Evolutionary conservation across 2,329 filamentous ascomycete genomes (phyloP), one percentile per base, ranked within the genome.

Genomic region (Capronia americana): DNA sequence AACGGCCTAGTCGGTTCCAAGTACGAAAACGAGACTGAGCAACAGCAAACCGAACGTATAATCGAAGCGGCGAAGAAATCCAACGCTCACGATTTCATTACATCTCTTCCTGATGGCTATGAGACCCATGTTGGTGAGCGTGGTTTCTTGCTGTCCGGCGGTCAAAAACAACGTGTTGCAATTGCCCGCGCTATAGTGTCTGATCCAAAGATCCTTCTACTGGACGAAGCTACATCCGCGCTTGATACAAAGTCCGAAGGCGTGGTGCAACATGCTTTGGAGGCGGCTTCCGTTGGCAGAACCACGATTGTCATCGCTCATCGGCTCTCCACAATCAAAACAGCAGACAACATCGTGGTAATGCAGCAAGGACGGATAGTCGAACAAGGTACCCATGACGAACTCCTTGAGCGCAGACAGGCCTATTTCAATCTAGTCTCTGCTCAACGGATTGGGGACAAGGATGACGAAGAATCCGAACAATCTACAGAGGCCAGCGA

Each of bases 281-380:
- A 98, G 73, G 90, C 87, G 57, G 95, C 94, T 28, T 86, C 93
- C 0, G 85, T 90, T 69, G 94, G 93, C 26, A 87, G 95, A 61
- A 99, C 95, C 0, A 98, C 95, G 1, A 97, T 98, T 73, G 92
- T 93, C 6, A 98, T 99, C 77, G 95, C 95, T 51, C 95, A 99
- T 80, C 90, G 94, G 72, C 84, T 99, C 8, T 97, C 93, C 0
- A 99, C 95, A 5, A 97, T 99, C 81, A 93, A 89, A 78, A 89
- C 93, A 69, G 94, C 94, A 0, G 91, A 98, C 78, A 97, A 97
- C 74, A 99, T 99, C 72, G 92, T 98, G 12, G 94, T 97, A 69
- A 94, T 99, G 89, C 86, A 88, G 4, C 80, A 88, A 67, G 95
- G 95, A 12, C 82, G 84, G n/a, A 96, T 99, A 66, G 85, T 96